Evolutionary conservation across 2,329 filamentous ascomycete species (phyloP), one percentile per base, ranked within the genome.

Genomic region (Cladosporium sp.): DNA sequence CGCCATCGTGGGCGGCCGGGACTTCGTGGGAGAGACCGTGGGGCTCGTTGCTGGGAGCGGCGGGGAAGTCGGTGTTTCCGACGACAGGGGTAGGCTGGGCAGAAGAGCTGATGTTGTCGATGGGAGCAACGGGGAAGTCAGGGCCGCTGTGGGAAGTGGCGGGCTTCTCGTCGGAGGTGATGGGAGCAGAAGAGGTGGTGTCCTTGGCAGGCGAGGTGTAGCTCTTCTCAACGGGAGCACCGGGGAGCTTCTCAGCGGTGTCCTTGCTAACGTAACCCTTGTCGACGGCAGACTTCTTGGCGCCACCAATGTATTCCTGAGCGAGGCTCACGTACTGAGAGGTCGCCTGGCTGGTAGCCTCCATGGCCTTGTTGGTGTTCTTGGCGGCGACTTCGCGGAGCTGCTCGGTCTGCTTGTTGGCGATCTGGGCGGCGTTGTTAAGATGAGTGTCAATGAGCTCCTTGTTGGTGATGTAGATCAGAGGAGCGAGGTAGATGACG

Each of bases 391-490:
- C 76, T 58, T 86, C 83, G 75, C 84, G 84, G 70, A 88, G 78
- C 73, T 89, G 87, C 65, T 78, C 80, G 34, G 86, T 83, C 76
- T 89, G 87, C 71, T 84, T 77, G 74, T 80, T 83, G 71, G 87
- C 79, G 68, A 88, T 76, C 62, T 83, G 76, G 72, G 83, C 79
- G 51, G 81, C 80, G 70, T 86, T 82, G 70, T 82, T 78, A 59
- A 89, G 78, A 70, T 89, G 85, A 64, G 80, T 79, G 71, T 89
- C 87, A 70, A 89, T 89, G 69, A 86, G 72, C 70, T 88, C 86
- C 73, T 85, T 85, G 82, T 89, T 89, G 79, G 82, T 83, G 73
- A 89, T 82, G 80, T 89, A 89, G 75, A 87, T 72, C 65, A 89
- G 81, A 61, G 87, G 87, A 49, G 80, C 83, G 64, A 89, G 79